Evolutionary conservation across 148 eudicot species (phyloP).

Genomic region (Amaranthus palmeri): DNA sequence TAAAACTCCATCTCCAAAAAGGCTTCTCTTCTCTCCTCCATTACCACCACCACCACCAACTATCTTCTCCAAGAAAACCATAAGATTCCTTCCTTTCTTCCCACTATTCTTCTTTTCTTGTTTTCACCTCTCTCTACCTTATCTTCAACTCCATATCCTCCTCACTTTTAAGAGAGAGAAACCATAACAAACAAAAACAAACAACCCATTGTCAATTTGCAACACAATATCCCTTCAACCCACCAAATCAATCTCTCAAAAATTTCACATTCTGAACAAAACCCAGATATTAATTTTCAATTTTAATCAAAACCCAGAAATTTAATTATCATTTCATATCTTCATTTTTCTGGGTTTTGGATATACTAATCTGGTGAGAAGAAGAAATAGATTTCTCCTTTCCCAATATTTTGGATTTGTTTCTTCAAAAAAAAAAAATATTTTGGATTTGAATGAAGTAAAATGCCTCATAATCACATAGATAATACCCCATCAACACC

Average conservation of each 20-base stretch:
- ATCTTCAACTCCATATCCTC: slow-evolving; percentile 20
- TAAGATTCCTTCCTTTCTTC: slow-evolving; percentile 7
- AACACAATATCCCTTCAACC: slow-evolving; percentile 12
- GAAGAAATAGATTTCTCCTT: background rate
- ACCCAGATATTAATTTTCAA: slow-evolving; percentile 36
- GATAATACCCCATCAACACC: slow-evolving; percentile 64
- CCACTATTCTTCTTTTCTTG: background rate
- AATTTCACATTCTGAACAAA: slow-evolving; percentile 28
- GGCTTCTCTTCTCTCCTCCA: background rate
- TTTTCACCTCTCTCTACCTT: slow-evolving; percentile 9
- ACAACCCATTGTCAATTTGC: background rate
- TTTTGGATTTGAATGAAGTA: slow-evolving; percentile 8
- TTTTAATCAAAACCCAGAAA: slow-evolving; percentile 30
- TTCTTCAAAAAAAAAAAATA: too few species aligned
- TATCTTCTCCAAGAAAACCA: slow-evolving; percentile 20
- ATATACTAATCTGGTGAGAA: background rate
- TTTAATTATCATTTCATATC: background rate
- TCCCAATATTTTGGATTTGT: background rate
- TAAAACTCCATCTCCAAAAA: slow-evolving; percentile 14
- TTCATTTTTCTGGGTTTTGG: background rate
- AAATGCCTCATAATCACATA: slow-evolving; percentile 34
- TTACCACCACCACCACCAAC: slow-evolving; percentile 14
- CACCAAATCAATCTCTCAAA: slow-evolving; percentile 18
- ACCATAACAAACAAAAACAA: background rate
- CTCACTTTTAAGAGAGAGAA: background rate